Base-by-base conservation (phyloP, 2,329 filamentous ascomycete species). In the Colletotrichum endophyticum region DNA sequence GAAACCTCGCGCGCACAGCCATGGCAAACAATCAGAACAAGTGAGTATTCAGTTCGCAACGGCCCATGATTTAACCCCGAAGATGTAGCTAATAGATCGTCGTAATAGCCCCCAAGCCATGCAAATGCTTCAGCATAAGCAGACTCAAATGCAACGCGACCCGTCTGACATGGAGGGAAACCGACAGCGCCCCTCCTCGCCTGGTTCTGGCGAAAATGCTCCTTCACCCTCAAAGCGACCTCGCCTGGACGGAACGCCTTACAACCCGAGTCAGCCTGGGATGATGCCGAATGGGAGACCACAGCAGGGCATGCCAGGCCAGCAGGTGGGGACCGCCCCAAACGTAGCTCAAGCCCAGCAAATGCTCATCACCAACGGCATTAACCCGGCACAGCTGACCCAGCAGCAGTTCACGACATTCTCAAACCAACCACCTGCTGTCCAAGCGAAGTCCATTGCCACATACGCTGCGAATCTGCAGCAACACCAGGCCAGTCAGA, bases 221-320 rank as follows among this genome's bases (percentile, higher is more conserved):
- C 95, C 96, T 6, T 99, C 96, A 36, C 96, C 96, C 3, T 96
- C 95, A 78, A 99, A 99, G 88, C 92, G 96, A 81, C 95, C 93
- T 74, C 94, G 96, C 73, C 91, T 98, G 77, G 93, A 94, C 81
- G 91, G 92, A 81, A 89, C 90, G 39, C 90, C 90, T 12, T 95
- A 95, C 85, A 95, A 95, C 83, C 92, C 93, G 78, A 93, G 93
- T 82, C 94, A 93, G 80, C 87, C 87, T 73, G 89, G 86, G 78
- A 94, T 96, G 91, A 94, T 94, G 86, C 92, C 92, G 72, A 95
- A 95, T 85, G 94, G 94, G 80, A 91, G 92, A 83, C 94, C 93
- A 71, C 88, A 85, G 79, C 93, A 93, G 84, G 93, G 90, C 82
- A 95, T 96, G 90, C 93, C 92, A 75, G 92, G 90, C 79, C 93